Conservation (phyloP, 176 grass and related monocot genomes). For the Metroxylon sagu region DNA sequence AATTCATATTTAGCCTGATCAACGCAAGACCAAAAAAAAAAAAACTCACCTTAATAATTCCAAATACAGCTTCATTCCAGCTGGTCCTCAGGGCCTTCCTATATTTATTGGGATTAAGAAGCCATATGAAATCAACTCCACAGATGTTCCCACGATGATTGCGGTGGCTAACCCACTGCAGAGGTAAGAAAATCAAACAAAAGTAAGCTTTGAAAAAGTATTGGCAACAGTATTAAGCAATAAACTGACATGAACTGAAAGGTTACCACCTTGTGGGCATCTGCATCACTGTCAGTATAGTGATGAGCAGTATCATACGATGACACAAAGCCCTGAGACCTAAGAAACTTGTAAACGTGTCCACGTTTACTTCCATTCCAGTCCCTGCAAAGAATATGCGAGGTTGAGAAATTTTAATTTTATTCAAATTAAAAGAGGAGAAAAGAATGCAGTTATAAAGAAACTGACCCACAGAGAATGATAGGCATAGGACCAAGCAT, state of each 20-base stretch:
- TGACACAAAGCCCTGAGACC: conserved; percentile 78
- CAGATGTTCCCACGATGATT: conserved; percentile 94
- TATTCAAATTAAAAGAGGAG: not conserved
- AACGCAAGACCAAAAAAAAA: conserved; percentile 8
- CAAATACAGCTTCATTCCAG: conserved; percentile 92
- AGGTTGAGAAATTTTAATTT: not conserved
- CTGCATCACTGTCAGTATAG: conserved; percentile 78
- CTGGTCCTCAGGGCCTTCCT: conserved; percentile 75
- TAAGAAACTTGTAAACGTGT: conserved; percentile 91
- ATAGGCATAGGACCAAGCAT: conserved; percentile 73
- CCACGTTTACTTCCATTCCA: conserved; percentile 97
- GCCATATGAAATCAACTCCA: conserved; percentile 96
- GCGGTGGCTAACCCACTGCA: conserved; percentile 89
- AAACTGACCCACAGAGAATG: conserved; percentile 79
- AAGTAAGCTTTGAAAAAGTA: not conserved
- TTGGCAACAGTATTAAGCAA: too few relatives aligned
- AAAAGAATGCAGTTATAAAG: not conserved
- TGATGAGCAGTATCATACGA: conserved; percentile 85
- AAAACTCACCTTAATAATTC: conserved; percentile 74
- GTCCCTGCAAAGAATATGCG: conserved; percentile 32
- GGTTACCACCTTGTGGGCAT: conserved; percentile 70
- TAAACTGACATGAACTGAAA: too few relatives aligned
- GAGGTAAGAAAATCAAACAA: not conserved
- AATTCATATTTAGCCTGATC: too few relatives aligned
- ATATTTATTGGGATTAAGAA: conserved; percentile 70